Conservation (phyloP, 331 rosid genomes). For the Acacia concinna region DNA sequence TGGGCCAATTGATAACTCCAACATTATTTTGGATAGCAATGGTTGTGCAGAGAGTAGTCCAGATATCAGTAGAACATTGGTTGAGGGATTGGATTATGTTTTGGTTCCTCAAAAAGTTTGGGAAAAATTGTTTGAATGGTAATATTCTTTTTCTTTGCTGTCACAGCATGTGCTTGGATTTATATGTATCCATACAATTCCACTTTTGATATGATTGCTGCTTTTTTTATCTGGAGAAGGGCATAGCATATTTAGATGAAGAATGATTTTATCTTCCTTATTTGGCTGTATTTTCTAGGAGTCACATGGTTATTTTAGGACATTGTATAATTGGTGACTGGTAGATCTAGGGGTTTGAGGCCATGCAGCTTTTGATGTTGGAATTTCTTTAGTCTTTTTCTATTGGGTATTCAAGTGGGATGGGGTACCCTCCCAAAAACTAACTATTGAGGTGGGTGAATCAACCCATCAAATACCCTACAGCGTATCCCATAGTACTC, state of each 20-base stretch:
- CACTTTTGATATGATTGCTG: neutral
- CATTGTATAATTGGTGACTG: neutral
- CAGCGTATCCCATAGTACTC: neutral
- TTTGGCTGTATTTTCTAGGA: slow-evolving; percentile 5
- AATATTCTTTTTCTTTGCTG: slow-evolving; percentile 22
- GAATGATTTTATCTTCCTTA: slow-evolving; percentile 14
- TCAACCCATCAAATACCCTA: neutral
- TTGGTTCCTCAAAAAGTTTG: slow-evolving; percentile 87
- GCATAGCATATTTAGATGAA: neutral
- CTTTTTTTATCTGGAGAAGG: slow-evolving; percentile 11
- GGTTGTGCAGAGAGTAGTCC: slow-evolving; percentile 39
- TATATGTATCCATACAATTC: no score
- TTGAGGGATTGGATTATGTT: slow-evolving; percentile 77
- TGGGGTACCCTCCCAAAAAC: neutral
- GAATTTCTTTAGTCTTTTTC: neutral
- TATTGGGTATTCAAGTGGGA: neutral
- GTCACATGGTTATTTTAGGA: slow-evolving; percentile 10
- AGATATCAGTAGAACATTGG: slow-evolving; percentile 65
- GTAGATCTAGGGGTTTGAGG: neutral
- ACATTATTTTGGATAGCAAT: slow-evolving; percentile 55
- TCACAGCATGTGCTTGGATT: no score
- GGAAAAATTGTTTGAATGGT: slow-evolving; percentile 82
- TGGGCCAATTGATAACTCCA: slow-evolving; percentile 90
- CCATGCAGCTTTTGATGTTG: neutral
- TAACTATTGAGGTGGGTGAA: neutral